A percentile compares a stretch with the other conserved stretches of the same genome.
These are phyloP conservation scores for Cardiosporidium cionae DNA, from an alignment of 169 alveolate species.

Conservation along the genomic window DNA sequence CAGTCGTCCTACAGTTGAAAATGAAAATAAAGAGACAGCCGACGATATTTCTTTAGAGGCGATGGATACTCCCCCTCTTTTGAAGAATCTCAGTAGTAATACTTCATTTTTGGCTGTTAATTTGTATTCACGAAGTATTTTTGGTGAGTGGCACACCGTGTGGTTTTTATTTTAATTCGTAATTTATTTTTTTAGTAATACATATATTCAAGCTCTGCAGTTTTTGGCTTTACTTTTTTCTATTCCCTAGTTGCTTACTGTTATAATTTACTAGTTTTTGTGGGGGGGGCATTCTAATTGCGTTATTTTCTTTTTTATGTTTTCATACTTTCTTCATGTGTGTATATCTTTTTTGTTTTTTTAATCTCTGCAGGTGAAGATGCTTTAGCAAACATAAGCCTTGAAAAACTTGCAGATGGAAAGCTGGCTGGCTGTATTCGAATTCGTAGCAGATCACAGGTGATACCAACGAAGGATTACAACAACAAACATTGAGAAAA, in stretches of 20 bases:
- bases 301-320: too few relatives aligned
- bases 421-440: conserved; percentile 42
- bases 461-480: neutral
- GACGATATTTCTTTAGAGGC: conserved; percentile 1
- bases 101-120: conserved; percentile 66
- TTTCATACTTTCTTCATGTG: neutral
- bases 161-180: too few relatives aligned
- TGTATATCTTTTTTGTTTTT: neutral
- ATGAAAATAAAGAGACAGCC: neutral
- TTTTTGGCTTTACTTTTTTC: too few relatives aligned
- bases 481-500: neutral
- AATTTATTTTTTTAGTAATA: too few relatives aligned
- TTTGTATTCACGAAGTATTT: conserved; percentile 69
- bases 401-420: conserved; percentile 21
- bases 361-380: conserved; percentile 54
- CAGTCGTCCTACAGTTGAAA: too few relatives aligned
- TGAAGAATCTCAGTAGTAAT: conserved; percentile 1
- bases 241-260: too few relatives aligned
- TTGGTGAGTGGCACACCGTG: conserved; percentile 48
- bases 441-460: conserved; percentile 47
- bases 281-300: too few relatives aligned
- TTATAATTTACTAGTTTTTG: too few relatives aligned
- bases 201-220: too few relatives aligned
- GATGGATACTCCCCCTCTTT: conserved; percentile 4
- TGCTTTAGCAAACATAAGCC: conserved; percentile 69